A percentile compares a stretch with the other conserved stretches of the same genome.
phyloP scores from a whole-genome alignment of 371 early-diverging fungal genomes.

The Caulochytrium protostelioides region DNA sequence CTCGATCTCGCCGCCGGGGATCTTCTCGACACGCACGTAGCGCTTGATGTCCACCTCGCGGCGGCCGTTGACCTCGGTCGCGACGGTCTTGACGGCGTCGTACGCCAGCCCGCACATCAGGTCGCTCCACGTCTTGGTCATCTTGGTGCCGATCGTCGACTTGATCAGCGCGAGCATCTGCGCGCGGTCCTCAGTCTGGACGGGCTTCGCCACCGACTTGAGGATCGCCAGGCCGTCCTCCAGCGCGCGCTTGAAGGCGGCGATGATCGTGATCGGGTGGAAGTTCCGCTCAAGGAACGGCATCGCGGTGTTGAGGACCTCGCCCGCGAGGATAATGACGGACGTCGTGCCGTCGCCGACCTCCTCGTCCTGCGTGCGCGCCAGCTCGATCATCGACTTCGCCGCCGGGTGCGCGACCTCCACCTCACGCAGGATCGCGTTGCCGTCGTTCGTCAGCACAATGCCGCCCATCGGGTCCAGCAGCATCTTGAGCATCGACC shows the following conservation, averaged over 20 bases:
- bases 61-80: constrained; percentile 44
- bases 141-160: constrained; percentile 90
- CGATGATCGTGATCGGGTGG: constrained; percentile 95
- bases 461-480: constrained; percentile 99
- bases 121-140: constrained; percentile 84
- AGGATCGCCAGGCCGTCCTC: constrained; percentile 73
- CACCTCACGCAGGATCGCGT: constrained; percentile 96
- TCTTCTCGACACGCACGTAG: constrained; percentile 94
- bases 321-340: constrained; percentile 96
- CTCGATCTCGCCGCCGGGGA: constrained; percentile 95
- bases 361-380: constrained; percentile 99
- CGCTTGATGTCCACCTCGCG: constrained; percentile 92
- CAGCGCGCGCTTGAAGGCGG: constrained; percentile 75
- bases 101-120: constrained; percentile 93
- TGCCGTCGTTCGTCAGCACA: constrained; percentile 98
- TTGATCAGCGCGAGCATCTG: constrained; percentile 81
- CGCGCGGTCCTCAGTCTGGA: constrained; percentile 56
- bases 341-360: constrained; percentile 99
- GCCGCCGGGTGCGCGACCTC: constrained; percentile 99
- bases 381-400: constrained; percentile 97
- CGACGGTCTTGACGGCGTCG: constrained; percentile 83
- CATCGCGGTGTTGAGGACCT: constrained; percentile 72
- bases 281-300: constrained; percentile 89
- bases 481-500: constrained; percentile 99
- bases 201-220: constrained; percentile 57